These are phyloP conservation scores for Cladobotryum mycophilum DNA, from an alignment of 2,329 filamentous ascomycete genomes.

Conservation along the genomic window DNA sequence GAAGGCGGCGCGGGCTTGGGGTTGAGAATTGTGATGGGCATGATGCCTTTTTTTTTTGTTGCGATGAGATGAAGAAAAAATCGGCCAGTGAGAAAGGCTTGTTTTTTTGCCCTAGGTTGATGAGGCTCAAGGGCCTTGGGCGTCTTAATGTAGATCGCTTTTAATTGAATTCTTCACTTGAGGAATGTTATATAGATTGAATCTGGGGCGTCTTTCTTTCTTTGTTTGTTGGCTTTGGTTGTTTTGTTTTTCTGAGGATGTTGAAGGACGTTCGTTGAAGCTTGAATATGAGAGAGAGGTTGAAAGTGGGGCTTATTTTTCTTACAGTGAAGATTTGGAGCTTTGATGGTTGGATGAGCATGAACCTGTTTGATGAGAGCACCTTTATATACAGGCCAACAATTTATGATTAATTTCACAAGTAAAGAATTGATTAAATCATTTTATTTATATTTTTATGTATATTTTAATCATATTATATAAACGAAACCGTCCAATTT, in stretches of 20 bases:
- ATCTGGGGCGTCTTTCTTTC: background rate
- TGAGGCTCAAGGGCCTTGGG: too few species aligned
- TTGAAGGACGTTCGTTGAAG: background rate
- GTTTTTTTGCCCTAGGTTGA: too few species aligned
- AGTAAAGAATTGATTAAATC: too few species aligned
- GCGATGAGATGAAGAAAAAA: conserved; percentile 5
- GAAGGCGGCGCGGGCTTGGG: conserved; percentile 28
- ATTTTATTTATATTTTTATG: too few species aligned
- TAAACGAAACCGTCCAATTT: too few species aligned
- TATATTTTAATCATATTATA: too few species aligned
- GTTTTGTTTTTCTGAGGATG: background rate
- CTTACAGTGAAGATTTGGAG: conserved; percentile 17
- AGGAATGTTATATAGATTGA: background rate
- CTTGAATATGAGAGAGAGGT: conserved; percentile 9
- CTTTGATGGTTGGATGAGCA: too few species aligned
- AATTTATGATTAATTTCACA: too few species aligned
- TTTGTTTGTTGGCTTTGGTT: conserved; percentile 1
- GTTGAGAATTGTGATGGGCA: conserved; percentile 45
- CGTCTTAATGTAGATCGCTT: too few species aligned
- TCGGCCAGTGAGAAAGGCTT: conserved; percentile 2
- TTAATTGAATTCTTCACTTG: background rate
- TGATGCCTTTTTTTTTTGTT: conserved; percentile 19
- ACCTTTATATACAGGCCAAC: too few species aligned
- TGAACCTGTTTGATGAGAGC: too few species aligned
- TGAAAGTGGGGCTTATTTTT: conserved; percentile 21